Evolutionary conservation across 164 flowering plant species (phyloP).

Genomic region (Amborella trichopoda): DNA sequence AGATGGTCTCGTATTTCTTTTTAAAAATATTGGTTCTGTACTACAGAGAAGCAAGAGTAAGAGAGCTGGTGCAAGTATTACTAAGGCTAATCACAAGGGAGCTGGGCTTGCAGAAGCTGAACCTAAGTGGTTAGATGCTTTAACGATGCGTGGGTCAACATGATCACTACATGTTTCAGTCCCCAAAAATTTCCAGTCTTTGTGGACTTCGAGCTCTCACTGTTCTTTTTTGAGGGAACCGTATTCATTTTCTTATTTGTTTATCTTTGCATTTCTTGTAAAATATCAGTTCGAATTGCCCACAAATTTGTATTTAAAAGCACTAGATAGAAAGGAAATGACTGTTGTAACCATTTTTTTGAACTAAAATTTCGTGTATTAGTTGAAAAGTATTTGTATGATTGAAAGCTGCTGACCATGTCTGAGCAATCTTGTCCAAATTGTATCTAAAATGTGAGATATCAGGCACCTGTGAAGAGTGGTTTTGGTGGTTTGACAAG

Average conservation of each 20-base stretch:
- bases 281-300: background rate
- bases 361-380: too few species aligned
- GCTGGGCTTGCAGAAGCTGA: slow-evolving; percentile 41
- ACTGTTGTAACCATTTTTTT: too few species aligned
- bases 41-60: slow-evolving; percentile 66
- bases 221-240: background rate
- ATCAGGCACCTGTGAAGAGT: too few species aligned
- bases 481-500: too few species aligned
- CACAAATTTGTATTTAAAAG: too few species aligned
- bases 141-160: background rate
- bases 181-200: background rate
- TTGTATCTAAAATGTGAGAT: too few species aligned
- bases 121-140: slow-evolving; percentile 7
- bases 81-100: slow-evolving; percentile 47
- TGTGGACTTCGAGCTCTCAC: background rate
- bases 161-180: background rate
- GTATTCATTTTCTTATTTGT: background rate
- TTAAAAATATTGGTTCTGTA: too few species aligned
- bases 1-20: too few species aligned
- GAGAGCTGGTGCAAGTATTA: slow-evolving; percentile 69
- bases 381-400: too few species aligned
- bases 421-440: too few species aligned
- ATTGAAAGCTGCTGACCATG: too few species aligned
- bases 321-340: too few species aligned
- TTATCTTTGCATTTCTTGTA: background rate